Percentiles rank a stretch among this genome's conserved stretches.
These are phyloP conservation scores for Myxozyma kluyveri DNA, from an alignment of 805 yeast species.

Conservation along the genomic window DNA sequence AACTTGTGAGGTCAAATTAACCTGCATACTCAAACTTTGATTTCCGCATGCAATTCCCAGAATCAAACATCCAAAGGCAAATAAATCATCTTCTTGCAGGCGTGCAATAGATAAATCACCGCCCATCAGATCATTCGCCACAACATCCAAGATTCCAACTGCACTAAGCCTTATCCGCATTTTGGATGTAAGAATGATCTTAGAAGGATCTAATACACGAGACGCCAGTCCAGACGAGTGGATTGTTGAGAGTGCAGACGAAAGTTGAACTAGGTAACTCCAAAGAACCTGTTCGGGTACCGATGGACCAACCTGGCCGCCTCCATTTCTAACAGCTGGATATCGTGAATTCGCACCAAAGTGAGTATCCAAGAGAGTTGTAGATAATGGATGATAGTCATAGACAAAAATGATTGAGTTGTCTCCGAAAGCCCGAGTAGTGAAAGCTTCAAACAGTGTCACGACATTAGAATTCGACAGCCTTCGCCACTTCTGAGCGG, in stretches of 20 bases:
- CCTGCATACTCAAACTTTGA: conserved; percentile 7
- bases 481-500: conserved; percentile 66
- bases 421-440: conserved; percentile 82
- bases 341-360: conserved; percentile 46
- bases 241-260: conserved; percentile 62
- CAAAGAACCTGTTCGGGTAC: conserved; percentile 68
- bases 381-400: conserved; percentile 79
- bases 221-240: conserved; percentile 67
- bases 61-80: conserved; percentile 58
- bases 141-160: conserved; percentile 68
- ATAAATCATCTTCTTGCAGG: conserved; percentile 56
- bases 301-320: conserved; percentile 39
- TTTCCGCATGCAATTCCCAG: conserved; percentile 48
- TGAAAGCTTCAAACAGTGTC: conserved; percentile 73
- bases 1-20: conserved; percentile 4
- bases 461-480: conserved; percentile 58
- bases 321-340: conserved; percentile 32
- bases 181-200: conserved; percentile 68
- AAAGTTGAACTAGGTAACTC: conserved; percentile 72
- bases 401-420: conserved; percentile 71
- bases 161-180: conserved; percentile 70
- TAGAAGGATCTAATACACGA: conserved; percentile 60
- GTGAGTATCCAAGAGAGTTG: conserved; percentile 69
- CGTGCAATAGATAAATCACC: conserved; percentile 28
- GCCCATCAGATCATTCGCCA: conserved; percentile 38